Conservation (phyloP, 2,329 filamentous ascomycete genomes). For the Clonostachys rosea region DNA sequence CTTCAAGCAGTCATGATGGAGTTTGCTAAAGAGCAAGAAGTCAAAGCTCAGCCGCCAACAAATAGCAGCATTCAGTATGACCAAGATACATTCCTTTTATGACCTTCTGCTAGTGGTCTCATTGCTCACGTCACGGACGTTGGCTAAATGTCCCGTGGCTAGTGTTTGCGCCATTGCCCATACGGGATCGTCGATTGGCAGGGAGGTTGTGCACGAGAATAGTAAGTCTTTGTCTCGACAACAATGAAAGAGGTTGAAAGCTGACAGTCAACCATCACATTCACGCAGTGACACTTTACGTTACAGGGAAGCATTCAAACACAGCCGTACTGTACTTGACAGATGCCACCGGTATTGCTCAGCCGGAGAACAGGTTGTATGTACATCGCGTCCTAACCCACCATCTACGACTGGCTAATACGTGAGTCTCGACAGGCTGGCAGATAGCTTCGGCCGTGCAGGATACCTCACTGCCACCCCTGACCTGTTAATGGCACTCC, state of each 20-base stretch:
- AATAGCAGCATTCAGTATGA: no score
- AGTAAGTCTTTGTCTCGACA: background rate
- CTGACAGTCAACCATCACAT: no score
- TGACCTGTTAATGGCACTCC: conserved; percentile 15
- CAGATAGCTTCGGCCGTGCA: conserved; percentile 16
- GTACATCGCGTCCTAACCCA: background rate
- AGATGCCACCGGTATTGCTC: conserved; percentile 14
- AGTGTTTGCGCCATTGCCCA: background rate
- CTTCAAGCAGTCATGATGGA: no score
- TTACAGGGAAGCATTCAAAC: conserved; percentile 4
- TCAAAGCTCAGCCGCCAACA: no score
- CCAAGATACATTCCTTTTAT: no score
- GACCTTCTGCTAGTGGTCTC: no score
- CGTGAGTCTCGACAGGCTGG: conserved; percentile 8
- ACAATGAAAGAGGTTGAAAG: no score
- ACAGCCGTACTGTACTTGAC: conserved; percentile 6
- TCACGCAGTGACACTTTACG: conserved; percentile 4
- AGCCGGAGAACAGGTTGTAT: conserved; percentile 6
- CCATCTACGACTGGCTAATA: background rate
- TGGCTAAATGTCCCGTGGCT: no score
- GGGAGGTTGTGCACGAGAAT: background rate
- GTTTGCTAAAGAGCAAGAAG: no score
- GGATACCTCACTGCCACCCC: conserved; percentile 16
- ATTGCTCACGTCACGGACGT: no score
- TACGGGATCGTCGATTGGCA: background rate